Base-by-base conservation (phyloP, 2,329 filamentous ascomycete genomes). In the Diplodia sapinea region DNA sequence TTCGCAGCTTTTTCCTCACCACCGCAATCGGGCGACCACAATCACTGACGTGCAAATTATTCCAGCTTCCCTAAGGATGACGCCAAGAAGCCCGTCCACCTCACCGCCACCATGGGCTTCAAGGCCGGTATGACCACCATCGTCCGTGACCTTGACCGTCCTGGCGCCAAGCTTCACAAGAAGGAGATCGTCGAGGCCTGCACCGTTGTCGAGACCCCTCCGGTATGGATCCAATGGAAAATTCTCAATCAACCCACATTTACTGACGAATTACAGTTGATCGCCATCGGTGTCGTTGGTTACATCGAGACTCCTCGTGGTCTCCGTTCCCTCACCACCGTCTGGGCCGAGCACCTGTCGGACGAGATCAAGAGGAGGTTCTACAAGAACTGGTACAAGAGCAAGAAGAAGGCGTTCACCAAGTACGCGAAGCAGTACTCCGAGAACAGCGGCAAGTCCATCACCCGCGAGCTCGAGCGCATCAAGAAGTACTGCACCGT, bases 341-440 rank as follows among this genome's bases (percentile, higher is more conserved):
- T 99, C 82, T 99, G 95, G 95, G 95, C 95, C 81, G 95, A 98
- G 90, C 95, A 99, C 84, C 85, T 99, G 84, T 92, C 91, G 85
- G 95, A 99, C 84, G 95, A 98, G 87, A 82, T 99, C 84, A 97
- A 97, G 91, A 92, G 95, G 80, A 92, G 95, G 82, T 99, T 99
- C 93, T 99, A 99, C 92, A 98, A 98, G 93, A 99, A 99, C 91
- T 99, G 95, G 95, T 99, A 99, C 92, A 97, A 97, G 91, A 93
- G 90, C 89, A 99, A 99, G 94, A 98, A 97, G 93, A 99, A 99
- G 94, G 95, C 95, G 72, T 99, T 99, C 88, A 99, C 95, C 89
- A 97, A 96, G 89, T 99, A 99, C 87, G 93, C 95, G 88, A 99
- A 98, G 93, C 94, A 96, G 90, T 93, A 98, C 91, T 93, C 94